phyloP scores from a whole-genome alignment of 768 basidiomycete species.

The Pulveroboletus ravenelii region DNA sequence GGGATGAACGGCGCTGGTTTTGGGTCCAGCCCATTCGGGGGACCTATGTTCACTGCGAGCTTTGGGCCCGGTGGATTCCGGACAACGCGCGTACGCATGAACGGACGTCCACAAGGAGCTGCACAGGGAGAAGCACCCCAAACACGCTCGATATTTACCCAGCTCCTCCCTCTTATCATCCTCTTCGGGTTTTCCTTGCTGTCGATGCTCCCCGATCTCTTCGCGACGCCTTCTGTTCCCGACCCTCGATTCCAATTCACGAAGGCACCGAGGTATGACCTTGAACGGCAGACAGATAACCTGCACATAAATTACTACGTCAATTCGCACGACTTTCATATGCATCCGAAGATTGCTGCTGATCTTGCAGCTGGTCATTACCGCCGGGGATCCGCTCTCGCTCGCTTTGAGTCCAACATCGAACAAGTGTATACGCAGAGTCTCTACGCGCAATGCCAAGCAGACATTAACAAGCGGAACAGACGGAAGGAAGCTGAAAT shows the following conservation, averaged over 20 bases:
- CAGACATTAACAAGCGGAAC: slow-evolving; percentile 61
- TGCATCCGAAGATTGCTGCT: slow-evolving; percentile 71
- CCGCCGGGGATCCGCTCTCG: slow-evolving; percentile 34
- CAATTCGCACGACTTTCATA: slow-evolving; percentile 66
- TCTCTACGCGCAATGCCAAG: slow-evolving; percentile 68
- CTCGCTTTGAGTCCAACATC: slow-evolving; percentile 68
- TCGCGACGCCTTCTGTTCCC: slow-evolving; percentile 60
- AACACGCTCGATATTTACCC: slow-evolving; percentile 57
- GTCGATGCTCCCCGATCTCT: slow-evolving; percentile 73
- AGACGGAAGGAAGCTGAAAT: slow-evolving; percentile 70
- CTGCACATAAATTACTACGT: slow-evolving; percentile 82
- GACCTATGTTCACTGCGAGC: slow-evolving; percentile 64
- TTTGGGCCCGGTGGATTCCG: slow-evolving; percentile 86
- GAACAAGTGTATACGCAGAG: slow-evolving; percentile 72
- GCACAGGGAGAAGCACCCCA: slow-evolving; percentile 40
- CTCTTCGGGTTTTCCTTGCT: slow-evolving; percentile 82
- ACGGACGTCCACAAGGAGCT: slow-evolving; percentile 33
- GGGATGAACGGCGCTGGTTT: slow-evolving; percentile 41
- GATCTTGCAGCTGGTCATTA: slow-evolving; percentile 51
- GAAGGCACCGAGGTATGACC: slow-evolving; percentile 53
- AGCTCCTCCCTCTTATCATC: slow-evolving; percentile 80
- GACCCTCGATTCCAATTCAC: slow-evolving; percentile 80
- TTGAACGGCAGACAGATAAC: slow-evolving; percentile 65
- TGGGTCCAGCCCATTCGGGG: slow-evolving; percentile 47
- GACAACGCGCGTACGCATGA: slow-evolving; percentile 50